Evolutionary conservation across 2,329 filamentous ascomycete species (phyloP).

Genomic region (Karstenula rhodostoma): DNA sequence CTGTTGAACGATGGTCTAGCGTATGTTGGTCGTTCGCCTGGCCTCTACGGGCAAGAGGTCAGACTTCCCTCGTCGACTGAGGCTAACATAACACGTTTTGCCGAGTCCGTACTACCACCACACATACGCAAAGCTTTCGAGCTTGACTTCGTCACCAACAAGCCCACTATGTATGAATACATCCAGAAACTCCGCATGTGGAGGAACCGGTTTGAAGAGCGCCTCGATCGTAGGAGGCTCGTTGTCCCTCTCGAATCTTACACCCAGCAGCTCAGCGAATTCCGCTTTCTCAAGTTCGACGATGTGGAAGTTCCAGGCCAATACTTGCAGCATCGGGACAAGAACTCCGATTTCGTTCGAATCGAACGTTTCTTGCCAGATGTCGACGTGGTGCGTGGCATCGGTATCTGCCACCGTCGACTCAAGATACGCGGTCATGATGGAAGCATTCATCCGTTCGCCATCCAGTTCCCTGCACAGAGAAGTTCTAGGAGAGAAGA

Average conservation of each 20-base stretch:
- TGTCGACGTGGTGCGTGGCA: slow-evolving; percentile 89
- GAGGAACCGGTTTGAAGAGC: slow-evolving; percentile 98
- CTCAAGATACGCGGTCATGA: slow-evolving; percentile 97
- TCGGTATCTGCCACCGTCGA: slow-evolving; percentile 89
- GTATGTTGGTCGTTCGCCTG: slow-evolving; percentile 87
- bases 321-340: slow-evolving; percentile 96
- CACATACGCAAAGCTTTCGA: slow-evolving; percentile 98
- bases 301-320: slow-evolving; percentile 98
- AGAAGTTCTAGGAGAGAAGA: slow-evolving; percentile 93
- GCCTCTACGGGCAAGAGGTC: slow-evolving; percentile 86
- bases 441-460: slow-evolving; percentile 95
- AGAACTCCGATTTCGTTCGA: slow-evolving; percentile 97
- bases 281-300: slow-evolving; percentile 97
- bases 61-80: slow-evolving; percentile 91
- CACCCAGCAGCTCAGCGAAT: slow-evolving; percentile 92
- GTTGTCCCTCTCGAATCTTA: slow-evolving; percentile 81
- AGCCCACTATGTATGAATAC: slow-evolving; percentile 98
- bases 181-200: slow-evolving; percentile 95
- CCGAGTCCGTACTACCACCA: slow-evolving; percentile 90
- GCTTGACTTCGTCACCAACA: slow-evolving; percentile 92
- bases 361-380: slow-evolving; percentile 97
- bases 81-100: slow-evolving; percentile 94
- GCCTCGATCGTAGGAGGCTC: slow-evolving; percentile 83
- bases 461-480: slow-evolving; percentile 93
- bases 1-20: slow-evolving; percentile 93